phyloP scores from a whole-genome alignment of 163 green algal species.

The Scenedesmus sp. region DNA sequence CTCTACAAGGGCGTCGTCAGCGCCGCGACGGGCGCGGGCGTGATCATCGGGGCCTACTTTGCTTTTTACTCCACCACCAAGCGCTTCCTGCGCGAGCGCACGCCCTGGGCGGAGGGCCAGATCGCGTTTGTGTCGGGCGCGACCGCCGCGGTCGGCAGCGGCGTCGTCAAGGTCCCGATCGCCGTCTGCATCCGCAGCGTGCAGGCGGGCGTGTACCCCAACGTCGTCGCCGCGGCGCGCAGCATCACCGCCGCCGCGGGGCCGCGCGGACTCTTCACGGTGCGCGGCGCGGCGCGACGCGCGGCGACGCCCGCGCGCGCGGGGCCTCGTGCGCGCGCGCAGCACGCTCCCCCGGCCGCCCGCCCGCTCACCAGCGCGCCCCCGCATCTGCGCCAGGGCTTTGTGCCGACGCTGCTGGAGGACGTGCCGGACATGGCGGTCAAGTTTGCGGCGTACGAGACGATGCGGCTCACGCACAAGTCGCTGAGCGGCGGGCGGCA shows the following conservation, averaged over 20 bases:
- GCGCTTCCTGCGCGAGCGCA: conserved; percentile 42
- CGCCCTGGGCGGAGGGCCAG: conserved; percentile 48
- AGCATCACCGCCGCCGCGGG: conserved; percentile 81
- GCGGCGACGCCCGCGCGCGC: too few relatives aligned
- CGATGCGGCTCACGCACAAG: conserved; percentile 79
- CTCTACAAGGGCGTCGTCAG: conserved; percentile 91
- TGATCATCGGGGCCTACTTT: conserved; percentile 97
- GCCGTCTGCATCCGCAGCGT: conserved; percentile 95
- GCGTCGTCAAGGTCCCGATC: conserved; percentile 95
- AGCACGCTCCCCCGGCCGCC: neutral
- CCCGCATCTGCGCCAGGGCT: too few relatives aligned
- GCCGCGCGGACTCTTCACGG: conserved; percentile 87
- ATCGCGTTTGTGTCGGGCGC: conserved; percentile 89
- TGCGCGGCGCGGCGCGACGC: neutral
- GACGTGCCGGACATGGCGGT: conserved; percentile 99
- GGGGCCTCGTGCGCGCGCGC: neutral
- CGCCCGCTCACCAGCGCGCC: too few relatives aligned
- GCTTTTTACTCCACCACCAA: conserved; percentile 88
- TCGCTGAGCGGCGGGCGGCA: conserved; percentile 39
- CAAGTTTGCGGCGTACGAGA: conserved; percentile 98
- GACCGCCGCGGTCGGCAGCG: conserved; percentile 83
- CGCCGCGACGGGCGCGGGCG: conserved; percentile 87
- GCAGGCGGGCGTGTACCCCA: conserved; percentile 93
- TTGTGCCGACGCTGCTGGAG: conserved; percentile 94
- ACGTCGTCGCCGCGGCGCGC: conserved; percentile 80